phyloP scores from a whole-genome alignment of 441 rosid genomes.

The Erodium moschatum region DNA sequence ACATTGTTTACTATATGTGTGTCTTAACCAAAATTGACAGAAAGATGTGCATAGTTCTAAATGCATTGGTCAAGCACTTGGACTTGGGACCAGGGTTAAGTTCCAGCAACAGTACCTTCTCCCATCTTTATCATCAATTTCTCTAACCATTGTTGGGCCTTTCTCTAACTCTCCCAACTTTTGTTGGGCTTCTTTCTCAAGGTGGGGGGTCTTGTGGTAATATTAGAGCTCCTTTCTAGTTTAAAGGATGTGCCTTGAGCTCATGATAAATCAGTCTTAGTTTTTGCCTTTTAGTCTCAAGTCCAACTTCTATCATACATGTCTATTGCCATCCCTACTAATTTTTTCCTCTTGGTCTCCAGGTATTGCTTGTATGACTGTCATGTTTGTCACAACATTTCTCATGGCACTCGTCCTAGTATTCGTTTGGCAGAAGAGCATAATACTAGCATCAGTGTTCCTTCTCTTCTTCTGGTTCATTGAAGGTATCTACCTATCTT shows the following conservation, averaged over 20 bases:
- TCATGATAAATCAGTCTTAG: no score
- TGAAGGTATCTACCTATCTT: slow-evolving; percentile 78
- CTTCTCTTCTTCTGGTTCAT: slow-evolving; percentile 60
- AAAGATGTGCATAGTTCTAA: neutral
- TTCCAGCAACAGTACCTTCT: no score
- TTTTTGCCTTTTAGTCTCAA: no score
- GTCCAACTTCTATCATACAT: slow-evolving; percentile 11
- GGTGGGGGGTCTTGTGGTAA: no score
- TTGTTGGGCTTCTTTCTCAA: no score
- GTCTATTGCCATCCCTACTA: slow-evolving; percentile 1
- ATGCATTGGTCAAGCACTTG: neutral
- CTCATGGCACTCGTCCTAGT: slow-evolving; percentile 81
- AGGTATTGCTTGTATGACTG: slow-evolving; percentile 84
- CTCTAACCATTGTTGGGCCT: no score
- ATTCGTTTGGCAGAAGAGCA: slow-evolving; percentile 62
- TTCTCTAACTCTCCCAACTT: no score
- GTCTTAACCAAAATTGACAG: no score
- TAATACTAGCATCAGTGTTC: slow-evolving; percentile 46
- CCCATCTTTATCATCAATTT: no score
- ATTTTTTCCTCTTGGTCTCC: slow-evolving; percentile 23
- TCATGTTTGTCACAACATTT: slow-evolving; percentile 77
- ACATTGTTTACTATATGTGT: neutral
- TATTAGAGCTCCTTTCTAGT: no score
- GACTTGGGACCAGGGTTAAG: no score
- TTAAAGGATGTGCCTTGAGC: no score